These are phyloP conservation scores for Lathyrus tuberosus DNA, from an alignment of 306 rosid species.

Conservation along the genomic window DNA sequence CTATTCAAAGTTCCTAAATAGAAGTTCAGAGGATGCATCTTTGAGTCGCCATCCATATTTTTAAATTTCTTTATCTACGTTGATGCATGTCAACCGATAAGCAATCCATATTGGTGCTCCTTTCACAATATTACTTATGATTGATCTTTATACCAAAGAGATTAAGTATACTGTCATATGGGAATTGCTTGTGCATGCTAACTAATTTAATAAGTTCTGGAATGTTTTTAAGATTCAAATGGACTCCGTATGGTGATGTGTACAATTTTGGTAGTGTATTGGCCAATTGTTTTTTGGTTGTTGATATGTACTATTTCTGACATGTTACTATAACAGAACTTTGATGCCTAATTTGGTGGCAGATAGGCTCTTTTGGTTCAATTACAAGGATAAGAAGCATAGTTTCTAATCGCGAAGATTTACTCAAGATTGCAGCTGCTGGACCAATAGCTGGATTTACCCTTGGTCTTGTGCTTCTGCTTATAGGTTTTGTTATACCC, in stretches of 20 bases:
- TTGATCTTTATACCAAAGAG: conserved; percentile 27
- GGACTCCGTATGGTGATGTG: conserved; percentile 18
- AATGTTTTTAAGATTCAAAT: conserved; percentile 23
- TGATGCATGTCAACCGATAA: conserved; percentile 26
- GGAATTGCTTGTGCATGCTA: conserved; percentile 23
- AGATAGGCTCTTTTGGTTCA: conserved; percentile 99
- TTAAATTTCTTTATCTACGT: not conserved
- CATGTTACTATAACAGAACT: conserved; percentile 33
- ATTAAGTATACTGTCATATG: conserved; percentile 17
- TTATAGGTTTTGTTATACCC: conserved; percentile 83
- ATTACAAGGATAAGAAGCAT: conserved; percentile 90
- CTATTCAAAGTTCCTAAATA: conserved; percentile 10
- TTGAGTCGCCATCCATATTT: too few species aligned
- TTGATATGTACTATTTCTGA: conserved; percentile 13
- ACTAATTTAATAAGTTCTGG: conserved; percentile 3
- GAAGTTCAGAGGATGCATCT: not conserved
- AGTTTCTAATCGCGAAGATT: conserved; percentile 90
- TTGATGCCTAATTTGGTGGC: conserved; percentile 78
- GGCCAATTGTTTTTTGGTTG: conserved; percentile 24
- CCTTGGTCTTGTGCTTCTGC: conserved; percentile 77
- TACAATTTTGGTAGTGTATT: conserved; percentile 29
- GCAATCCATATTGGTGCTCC: conserved; percentile 15
- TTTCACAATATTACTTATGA: conserved; percentile 23
- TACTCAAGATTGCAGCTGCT: conserved; percentile 88
- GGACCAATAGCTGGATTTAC: conserved; percentile 96